phyloP scores from a whole-genome alignment of 169 alveolate genomes.

The Eimeria maxima region DNA sequence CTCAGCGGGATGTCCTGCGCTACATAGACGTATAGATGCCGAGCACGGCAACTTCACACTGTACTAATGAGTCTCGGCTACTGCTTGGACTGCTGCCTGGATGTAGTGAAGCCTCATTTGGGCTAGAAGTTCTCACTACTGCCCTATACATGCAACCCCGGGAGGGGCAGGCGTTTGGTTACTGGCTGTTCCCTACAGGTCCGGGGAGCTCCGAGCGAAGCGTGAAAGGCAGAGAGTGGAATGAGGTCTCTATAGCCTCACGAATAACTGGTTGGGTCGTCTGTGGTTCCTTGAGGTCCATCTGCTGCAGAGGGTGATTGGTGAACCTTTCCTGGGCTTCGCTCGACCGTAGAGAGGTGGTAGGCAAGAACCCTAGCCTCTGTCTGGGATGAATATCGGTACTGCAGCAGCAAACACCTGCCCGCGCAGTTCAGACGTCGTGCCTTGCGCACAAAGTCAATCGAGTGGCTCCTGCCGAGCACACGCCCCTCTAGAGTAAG shows the following conservation, averaged over 20 bases:
- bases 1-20: background rate
- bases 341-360: slow-evolving; percentile 11
- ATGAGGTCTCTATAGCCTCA: background rate
- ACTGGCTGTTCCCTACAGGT: background rate
- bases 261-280: background rate
- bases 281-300: background rate
- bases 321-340: background rate
- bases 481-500: slow-evolving; percentile 80
- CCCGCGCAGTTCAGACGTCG: slow-evolving; percentile 70
- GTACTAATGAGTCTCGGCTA: background rate
- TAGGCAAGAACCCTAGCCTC: slow-evolving; percentile 67
- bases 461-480: slow-evolving; percentile 77
- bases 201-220: background rate
- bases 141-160: background rate
- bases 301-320: background rate
- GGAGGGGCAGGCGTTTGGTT: background rate
- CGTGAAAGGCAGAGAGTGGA: background rate
- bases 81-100: background rate
- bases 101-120: background rate
- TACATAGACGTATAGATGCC: background rate
- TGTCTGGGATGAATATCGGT: slow-evolving; percentile 77
- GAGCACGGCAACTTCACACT: background rate
- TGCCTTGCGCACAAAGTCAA: slow-evolving; percentile 73
- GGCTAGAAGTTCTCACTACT: background rate
- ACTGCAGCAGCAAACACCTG: slow-evolving; percentile 76